Base-by-base conservation (phyloP, 495 filamentous ascomycete genomes). In the Acidomyces sp. region DNA sequence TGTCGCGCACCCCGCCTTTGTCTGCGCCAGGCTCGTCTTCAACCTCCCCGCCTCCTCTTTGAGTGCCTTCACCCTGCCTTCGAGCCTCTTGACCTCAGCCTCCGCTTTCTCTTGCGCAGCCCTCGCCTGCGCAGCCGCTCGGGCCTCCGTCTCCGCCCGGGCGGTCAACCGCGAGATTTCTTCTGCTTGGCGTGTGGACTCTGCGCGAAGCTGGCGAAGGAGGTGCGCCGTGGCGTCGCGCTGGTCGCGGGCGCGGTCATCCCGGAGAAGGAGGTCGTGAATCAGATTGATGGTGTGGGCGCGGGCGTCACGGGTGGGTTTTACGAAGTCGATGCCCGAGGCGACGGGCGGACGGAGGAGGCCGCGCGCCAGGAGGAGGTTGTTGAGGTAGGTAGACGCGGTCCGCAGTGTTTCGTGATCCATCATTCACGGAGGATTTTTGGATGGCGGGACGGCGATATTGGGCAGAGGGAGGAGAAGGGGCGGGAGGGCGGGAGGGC, bases 371-470 rank as follows among this genome's bases (percentile, higher is more conserved):
- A 94, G 72, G 22, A 97, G 68, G 42, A 93, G 78, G 58, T 95
- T 94, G 66, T 97, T 97, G 63, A 97, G 81, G 62, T 96, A 96
- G 33, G 76, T 74, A 40, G 88, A 93, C 19, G 90, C 90, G 41
- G 85, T 84, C 50, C 80, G 74, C 32, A 95, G 65, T 62, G 82
- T 88, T 41, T 80, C 74, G 39, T 72, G 59, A 55, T 92, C 85
- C 76, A 90, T 90, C 12, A 16, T 34, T 29, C 26, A n/a, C n/a
- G n/a, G n/a, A n/a, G n/a, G n/a, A n/a, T n/a, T n/a, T n/a, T n/a
- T n/a, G n/a, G n/a, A n/a, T n/a, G n/a, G n/a, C n/a, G n/a, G n/a
- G n/a, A n/a, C n/a, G n/a, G n/a, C n/a, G n/a, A n/a, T n/a, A n/a
- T n/a, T n/a, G n/a, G n/a, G n/a, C n/a, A n/a, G n/a, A n/a, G n/a